Evolutionary conservation across 345 rosid species (phyloP), one percentile per base, ranked within the genome.

Genomic region (Rhizophora apiculata): DNA sequence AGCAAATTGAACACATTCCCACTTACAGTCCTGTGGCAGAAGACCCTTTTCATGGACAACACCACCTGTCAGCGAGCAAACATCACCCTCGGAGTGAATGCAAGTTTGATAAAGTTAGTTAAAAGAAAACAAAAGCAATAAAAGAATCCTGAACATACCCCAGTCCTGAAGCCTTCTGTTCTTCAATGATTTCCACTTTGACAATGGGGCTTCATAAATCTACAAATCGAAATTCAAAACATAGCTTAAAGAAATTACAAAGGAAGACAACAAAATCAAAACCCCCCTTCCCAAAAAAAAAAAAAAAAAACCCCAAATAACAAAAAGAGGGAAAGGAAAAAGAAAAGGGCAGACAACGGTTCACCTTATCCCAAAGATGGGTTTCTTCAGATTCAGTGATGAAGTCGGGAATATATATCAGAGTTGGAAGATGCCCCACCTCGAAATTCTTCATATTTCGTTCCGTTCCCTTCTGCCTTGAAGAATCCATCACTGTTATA

Each of bases 41-140:
- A 92, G 92, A 80, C 99, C 97, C 80, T 94, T 94, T 81, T 89
- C 97, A 76, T 88, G 97, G 62, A 94, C 99, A 72, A 92, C 77
- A 59, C 99, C 99, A 57, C 99, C 99, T 94, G 85, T 51, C 69
- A 77, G 68, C 62, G 58, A 56, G 19, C 76, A 81, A 55, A 71
- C 37, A 37, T 16, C 26, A 20, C 11, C 6, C 16, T 19, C 15
- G 22, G 24, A 18, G 31, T 3, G 26, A 32, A 20, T 11, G 62
- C 8, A 10, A n/a, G 66, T 0, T 2, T 1, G 10, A 6, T 0
- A 64, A 52, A 56, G 29, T 20, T 43, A 57, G 26, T 43, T 57
- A 65, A 64, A 18, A 54, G 20, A 32, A 58, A 18, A 30, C 5
- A 29, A 11, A 54, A 20, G 31, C 13, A 55, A 63, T 2, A 63